These are phyloP conservation scores for Thamnidium elegans DNA, from an alignment of 192 early-diverging fungal species.

Conservation along the genomic window DNA sequence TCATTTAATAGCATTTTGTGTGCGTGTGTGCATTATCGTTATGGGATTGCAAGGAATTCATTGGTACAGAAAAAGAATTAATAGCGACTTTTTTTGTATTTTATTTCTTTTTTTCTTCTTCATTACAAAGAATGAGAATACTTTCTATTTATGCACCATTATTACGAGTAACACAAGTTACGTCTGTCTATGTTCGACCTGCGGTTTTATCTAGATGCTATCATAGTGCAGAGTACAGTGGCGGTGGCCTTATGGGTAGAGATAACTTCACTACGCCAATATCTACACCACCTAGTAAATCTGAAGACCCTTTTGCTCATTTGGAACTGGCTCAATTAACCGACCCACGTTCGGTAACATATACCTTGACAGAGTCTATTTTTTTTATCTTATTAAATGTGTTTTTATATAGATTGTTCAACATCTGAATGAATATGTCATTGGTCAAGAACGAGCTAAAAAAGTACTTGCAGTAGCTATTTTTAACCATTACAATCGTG, in stretches of 20 bases:
- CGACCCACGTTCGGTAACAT: slow-evolving; percentile 11
- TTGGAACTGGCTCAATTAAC: slow-evolving; percentile 2
- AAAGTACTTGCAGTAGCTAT: slow-evolving; percentile 81
- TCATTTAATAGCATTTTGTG: too few relatives aligned
- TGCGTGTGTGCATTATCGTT: too few relatives aligned
- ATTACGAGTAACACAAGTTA: too few relatives aligned
- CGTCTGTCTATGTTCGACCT: background rate
- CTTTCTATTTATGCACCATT: too few relatives aligned
- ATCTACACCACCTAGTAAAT: background rate
- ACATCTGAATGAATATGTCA: slow-evolving; percentile 82
- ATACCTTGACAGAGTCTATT: background rate
- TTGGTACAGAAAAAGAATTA: too few relatives aligned
- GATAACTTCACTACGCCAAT: background rate
- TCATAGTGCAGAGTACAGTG: background rate
- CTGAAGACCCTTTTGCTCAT: background rate
- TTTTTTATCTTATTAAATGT: background rate
- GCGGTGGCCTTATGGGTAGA: slow-evolving; percentile 3
- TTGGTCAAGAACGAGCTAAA: slow-evolving; percentile 83
- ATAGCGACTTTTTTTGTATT: too few relatives aligned
- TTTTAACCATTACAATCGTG: slow-evolving; percentile 81
- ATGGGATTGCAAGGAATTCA: too few relatives aligned
- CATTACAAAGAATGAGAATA: too few relatives aligned
- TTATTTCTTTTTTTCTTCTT: too few relatives aligned
- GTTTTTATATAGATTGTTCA: slow-evolving; percentile 60
- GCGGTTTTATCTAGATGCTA: background rate